A percentile compares a stretch with the other conserved stretches of the same genome.
Conservation (phyloP, 345 rosid species). For the Salix exigua region DNA sequence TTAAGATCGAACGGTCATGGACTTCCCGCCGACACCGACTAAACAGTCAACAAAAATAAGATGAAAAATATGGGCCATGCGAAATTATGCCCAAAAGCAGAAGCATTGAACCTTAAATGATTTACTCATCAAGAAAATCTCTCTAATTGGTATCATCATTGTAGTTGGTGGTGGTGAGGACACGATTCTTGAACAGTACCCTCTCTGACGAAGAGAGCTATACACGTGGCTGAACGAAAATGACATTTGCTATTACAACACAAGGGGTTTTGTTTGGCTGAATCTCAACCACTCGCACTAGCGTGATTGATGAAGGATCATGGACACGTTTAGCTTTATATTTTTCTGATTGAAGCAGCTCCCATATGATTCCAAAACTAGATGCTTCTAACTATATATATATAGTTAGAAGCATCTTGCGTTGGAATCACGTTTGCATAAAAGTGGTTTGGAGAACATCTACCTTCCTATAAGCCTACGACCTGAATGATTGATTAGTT, state of each 20-base stretch:
- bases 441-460: neutral
- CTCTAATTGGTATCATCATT: constrained; percentile 21
- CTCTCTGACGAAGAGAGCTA: neutral
- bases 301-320: neutral
- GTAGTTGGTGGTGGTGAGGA: constrained; percentile 19
- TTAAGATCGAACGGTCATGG: neutral
- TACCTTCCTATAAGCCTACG: neutral
- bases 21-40: constrained; percentile 6
- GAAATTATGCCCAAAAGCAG: constrained; percentile 11
- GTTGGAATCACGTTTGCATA: neutral
- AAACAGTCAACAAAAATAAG: neutral
- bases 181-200: constrained; percentile 14
- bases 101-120: constrained; percentile 26
- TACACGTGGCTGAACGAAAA: neutral
- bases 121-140: neutral
- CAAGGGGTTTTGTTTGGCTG: neutral
- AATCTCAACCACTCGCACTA: constrained; percentile 20
- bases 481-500: neutral
- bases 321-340: neutral
- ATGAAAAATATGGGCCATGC: constrained; percentile 16
- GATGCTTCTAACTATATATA: too few species aligned
- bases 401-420: too few species aligned
- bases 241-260: constrained; percentile 11
- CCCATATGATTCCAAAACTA: too few species aligned
- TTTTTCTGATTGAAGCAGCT: too few species aligned